Percentiles rank a stretch among this genome's conserved stretches.
phyloP scores from a whole-genome alignment of 345 rosid species.

The Rhizophora apiculata region DNA sequence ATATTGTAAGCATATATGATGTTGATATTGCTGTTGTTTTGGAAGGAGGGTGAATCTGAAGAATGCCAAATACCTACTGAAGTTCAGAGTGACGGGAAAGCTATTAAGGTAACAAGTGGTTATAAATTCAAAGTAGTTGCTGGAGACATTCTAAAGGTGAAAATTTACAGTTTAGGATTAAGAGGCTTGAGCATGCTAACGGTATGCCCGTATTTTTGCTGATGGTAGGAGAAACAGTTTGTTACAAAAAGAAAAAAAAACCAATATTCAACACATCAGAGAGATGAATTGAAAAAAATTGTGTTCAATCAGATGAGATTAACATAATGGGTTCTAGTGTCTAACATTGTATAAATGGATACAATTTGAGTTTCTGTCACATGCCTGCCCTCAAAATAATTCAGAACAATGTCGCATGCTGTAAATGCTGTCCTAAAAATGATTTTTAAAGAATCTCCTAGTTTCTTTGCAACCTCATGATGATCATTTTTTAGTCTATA shows the following conservation, averaged over 20 bases:
- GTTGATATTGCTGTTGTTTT: conserved; percentile 1
- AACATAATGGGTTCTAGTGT: too few relatives aligned
- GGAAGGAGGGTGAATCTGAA: conserved; percentile 74
- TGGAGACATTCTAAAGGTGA: conserved; percentile 80
- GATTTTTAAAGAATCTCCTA: conserved; percentile 41
- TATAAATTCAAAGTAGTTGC: conserved; percentile 66
- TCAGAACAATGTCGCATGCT: conserved; percentile 40
- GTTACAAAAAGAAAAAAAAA: not conserved
- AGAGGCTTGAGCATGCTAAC: not conserved
- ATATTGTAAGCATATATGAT: too few relatives aligned
- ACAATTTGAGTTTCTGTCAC: not conserved
- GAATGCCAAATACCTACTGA: conserved; percentile 89
- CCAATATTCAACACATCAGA: not conserved
- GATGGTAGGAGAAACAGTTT: not conserved
- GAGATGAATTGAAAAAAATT: not conserved
- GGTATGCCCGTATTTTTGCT: not conserved
- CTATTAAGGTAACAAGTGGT: conserved; percentile 56
- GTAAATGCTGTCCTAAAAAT: conserved; percentile 83
- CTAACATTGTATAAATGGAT: too few relatives aligned
- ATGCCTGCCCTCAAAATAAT: not conserved
- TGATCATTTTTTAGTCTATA: not conserved
- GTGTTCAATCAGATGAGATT: too few relatives aligned
- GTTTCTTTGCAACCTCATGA: not conserved
- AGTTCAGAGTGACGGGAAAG: conserved; percentile 95
- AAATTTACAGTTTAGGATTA: conserved; percentile 6